phyloP scores from a whole-genome alignment of 116 monocot species.

The Dioscorea cayenensis region DNA sequence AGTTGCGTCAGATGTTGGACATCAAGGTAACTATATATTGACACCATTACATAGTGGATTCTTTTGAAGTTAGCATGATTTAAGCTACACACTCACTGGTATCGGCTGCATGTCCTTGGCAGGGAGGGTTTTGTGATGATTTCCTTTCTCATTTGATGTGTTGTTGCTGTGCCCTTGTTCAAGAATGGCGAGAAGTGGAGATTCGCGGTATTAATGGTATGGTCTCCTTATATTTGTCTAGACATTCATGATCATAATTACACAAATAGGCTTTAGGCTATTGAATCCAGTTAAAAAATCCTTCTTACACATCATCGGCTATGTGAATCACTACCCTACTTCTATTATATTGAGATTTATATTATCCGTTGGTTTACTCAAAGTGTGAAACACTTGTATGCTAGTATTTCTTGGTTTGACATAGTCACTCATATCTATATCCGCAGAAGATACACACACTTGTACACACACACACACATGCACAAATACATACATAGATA shows the following conservation, averaged over 20 bases:
- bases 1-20: conserved; percentile 56
- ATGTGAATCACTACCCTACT: no score
- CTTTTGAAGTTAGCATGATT: background rate
- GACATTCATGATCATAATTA: background rate
- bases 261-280: no score
- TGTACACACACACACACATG: no score
- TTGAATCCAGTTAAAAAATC: no score
- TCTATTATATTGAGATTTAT: no score
- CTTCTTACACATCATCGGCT: no score
- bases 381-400: no score
- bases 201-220: conserved; percentile 62
- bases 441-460: no score
- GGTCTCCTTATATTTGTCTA: background rate
- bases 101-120: background rate
- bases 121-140: conserved; percentile 86
- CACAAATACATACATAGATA: no score
- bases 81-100: background rate
- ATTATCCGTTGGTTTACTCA: no score
- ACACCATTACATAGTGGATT: background rate
- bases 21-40: conserved; percentile 47
- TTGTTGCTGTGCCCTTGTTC: conserved; percentile 92
- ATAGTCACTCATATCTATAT: no score
- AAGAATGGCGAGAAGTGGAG: conserved; percentile 92
- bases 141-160: conserved; percentile 92
- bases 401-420: no score